Evolutionary conservation across 257 asterid species (phyloP).

Genomic region (Salvia rosmarinus): DNA sequence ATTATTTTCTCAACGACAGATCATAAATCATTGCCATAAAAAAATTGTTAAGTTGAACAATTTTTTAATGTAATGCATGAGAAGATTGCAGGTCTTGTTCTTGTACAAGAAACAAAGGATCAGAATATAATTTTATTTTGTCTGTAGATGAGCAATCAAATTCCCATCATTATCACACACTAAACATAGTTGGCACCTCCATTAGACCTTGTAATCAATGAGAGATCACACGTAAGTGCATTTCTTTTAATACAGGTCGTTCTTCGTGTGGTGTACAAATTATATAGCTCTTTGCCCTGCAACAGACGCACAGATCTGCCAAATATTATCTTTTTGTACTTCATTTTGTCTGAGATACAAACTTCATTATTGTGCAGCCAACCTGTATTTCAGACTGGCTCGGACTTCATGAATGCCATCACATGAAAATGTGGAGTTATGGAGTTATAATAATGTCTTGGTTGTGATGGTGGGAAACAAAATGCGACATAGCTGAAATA

Average conservation of each 20-base stretch:
- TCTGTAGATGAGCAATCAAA: background rate
- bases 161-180: background rate
- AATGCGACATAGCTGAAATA: too few relatives aligned
- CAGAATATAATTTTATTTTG: background rate
- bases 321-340: background rate
- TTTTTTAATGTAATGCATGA: background rate
- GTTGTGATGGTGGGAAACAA: too few relatives aligned
- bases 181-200: background rate
- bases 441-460: too few relatives aligned
- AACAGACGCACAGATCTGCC: conserved; percentile 2
- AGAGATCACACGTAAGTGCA: background rate
- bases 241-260: background rate
- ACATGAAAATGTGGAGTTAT: too few relatives aligned
- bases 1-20: background rate
- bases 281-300: background rate
- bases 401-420: too few relatives aligned
- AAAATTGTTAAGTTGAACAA: background rate
- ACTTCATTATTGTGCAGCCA: too few relatives aligned
- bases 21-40: background rate
- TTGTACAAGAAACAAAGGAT: background rate
- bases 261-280: background rate
- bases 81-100: background rate
- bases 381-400: too few relatives aligned
- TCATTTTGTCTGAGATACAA: too few relatives aligned
- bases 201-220: background rate